Base-by-base conservation (phyloP, 352 stramenopile species). In the Phytophthora cryptogea region DNA sequence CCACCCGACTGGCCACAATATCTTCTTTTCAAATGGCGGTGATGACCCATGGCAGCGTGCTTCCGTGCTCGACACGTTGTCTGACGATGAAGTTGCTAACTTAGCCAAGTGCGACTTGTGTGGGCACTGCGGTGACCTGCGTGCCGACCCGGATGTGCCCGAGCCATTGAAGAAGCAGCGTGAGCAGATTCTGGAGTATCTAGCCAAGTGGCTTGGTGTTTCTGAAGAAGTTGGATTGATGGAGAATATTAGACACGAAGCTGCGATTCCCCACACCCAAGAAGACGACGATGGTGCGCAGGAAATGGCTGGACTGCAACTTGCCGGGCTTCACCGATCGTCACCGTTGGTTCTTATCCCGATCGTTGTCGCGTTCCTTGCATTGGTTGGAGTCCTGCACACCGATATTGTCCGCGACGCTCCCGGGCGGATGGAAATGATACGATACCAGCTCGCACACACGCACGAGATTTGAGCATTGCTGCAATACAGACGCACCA, bases 21-120 rank as follows among this genome's bases (percentile, higher is more conserved):
- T 96, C 28, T 95, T 92, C 63, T 95, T 92, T 48, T 86, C 83
- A 20, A 92, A 95, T 53, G 83, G 80, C 30, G 79, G 67, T 0
- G 88, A 96, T 55, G 88, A 96, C 31, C 88, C 88, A 27, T 96
- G 88, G 88, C 83, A 94, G 60, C 80, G 82, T 26, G 86, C 84
- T 8, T 92, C 79, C 0, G 80, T 96, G 35, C 56, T 86, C 13
- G 40, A 81, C 26, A 83, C 73, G 16, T 51, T 92, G 9, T 70
- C 74, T 1, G 72, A 79, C 20, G 83, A 91, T 33, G 66, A 90
- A 14, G 59, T 82, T 27, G 84, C 83, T 16, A 88, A 84, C 49
- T 41, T 93, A 26, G 86, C 88, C 7, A 66, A 85, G 57, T 96
- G 88, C 32, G 76, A 94, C 36, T 45, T 90, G 10, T 96, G 88